phyloP scores from a whole-genome alignment of 1,284 basidiomycete species.

The Sanghuangporus sanghuang region DNA sequence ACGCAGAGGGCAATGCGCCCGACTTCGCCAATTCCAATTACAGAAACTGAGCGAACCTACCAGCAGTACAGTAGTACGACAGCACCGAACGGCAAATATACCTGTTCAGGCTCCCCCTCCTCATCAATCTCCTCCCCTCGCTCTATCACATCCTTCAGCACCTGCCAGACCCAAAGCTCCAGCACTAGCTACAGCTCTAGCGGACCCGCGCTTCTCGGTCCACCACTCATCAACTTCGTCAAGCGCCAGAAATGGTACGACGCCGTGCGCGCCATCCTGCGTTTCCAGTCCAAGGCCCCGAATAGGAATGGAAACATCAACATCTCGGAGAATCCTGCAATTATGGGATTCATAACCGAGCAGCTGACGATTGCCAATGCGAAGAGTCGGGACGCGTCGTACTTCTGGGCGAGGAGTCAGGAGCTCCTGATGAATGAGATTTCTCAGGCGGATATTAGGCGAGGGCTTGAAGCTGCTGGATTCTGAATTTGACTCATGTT shows the following conservation, averaged over 20 bases:
- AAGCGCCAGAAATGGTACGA: slow-evolving; percentile 56
- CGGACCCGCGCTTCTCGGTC: background rate
- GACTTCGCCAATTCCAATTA: background rate
- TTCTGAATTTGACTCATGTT: slow-evolving; percentile 32
- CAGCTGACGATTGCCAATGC: slow-evolving; percentile 37
- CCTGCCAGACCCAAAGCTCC: background rate
- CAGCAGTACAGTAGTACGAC: background rate
- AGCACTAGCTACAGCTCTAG: slow-evolving; percentile 7
- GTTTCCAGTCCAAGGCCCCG: slow-evolving; percentile 52
- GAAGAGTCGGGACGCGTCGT: slow-evolving; percentile 37
- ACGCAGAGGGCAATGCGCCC: background rate
- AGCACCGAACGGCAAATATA: background rate
- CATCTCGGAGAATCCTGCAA: slow-evolving; percentile 42
- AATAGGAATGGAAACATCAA: slow-evolving; percentile 3
- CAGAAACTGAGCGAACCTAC: background rate
- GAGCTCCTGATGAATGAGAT: slow-evolving; percentile 55
- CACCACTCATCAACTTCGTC: slow-evolving; percentile 42
- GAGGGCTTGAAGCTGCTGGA: slow-evolving; percentile 54
- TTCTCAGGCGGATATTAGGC: slow-evolving; percentile 55
- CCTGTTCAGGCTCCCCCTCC: background rate
- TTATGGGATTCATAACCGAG: slow-evolving; percentile 41
- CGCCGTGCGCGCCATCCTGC: slow-evolving; percentile 49
- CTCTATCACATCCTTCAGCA: slow-evolving; percentile 4
- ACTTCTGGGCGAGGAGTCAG: slow-evolving; percentile 53
- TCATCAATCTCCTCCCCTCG: background rate